phyloP scores from a whole-genome alignment of 1,284 basidiomycete species.

The Neotropicomus parvogracilis region DNA sequence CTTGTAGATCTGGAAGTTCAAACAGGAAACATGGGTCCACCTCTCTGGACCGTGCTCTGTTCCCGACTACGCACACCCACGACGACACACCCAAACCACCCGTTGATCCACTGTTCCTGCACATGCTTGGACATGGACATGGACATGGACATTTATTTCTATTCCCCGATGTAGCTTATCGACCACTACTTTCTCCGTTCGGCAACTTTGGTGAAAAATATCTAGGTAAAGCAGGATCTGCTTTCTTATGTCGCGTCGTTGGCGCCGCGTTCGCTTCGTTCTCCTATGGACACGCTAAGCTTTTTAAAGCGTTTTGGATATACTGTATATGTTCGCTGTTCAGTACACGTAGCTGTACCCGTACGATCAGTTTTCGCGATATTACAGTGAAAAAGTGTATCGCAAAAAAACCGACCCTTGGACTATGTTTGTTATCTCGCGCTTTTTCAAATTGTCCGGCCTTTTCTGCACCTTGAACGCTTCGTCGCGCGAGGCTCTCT shows the following conservation, averaged over 20 bases:
- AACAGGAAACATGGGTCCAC: neutral
- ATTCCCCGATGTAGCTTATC: slow-evolving; percentile 18
- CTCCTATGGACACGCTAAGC: neutral
- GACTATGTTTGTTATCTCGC: slow-evolving; percentile 2
- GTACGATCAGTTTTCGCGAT: too few relatives aligned
- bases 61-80: neutral
- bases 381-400: too few relatives aligned
- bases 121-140: neutral
- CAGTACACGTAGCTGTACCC: neutral
- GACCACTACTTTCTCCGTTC: neutral
- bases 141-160: slow-evolving; percentile 8
- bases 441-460: slow-evolving; percentile 8
- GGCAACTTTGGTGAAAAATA: neutral
- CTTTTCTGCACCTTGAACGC: too few relatives aligned
- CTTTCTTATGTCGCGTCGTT: neutral
- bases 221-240: neutral
- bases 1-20: slow-evolving; percentile 5
- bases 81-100: neutral
- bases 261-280: neutral
- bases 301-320: neutral
- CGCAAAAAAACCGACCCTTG: too few relatives aligned
- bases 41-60: neutral
- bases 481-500: neutral
- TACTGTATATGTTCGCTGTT: neutral
- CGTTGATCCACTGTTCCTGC: slow-evolving; percentile 7